Base-by-base conservation (phyloP, 768 basidiomycete genomes). In the Pilatotrama ljubarskyi region DNA sequence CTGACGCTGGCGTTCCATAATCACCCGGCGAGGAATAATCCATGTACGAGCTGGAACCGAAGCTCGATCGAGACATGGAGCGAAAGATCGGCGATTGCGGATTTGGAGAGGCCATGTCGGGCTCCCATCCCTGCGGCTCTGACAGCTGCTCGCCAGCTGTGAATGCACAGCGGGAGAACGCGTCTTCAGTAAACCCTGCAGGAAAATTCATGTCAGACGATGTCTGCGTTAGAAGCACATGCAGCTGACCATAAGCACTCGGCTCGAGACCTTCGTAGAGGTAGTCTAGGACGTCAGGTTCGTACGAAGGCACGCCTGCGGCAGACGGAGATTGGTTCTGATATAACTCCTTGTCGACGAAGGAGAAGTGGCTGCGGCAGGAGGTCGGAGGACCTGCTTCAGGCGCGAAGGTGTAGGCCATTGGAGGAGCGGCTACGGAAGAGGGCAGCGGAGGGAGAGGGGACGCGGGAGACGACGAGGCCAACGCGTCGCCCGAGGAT, bases 31-130 rank as follows among this genome's bases (percentile, higher is more conserved):
- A 42, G 35, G 43, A 62, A 18, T 50, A 35, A 15, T 41, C 41
- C 54, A 42, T 51, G 43, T 40, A 52, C 22, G 51, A 48, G 47
- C 43, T 43, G 36, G 61, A 63, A n/a, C 50, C 47, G 48, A 54
- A 63, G 47, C 61, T 63, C 32, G 61, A 63, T 42, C 61, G 61
- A 49, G 61, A 63, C 56, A 56, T 50, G 55, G 61, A 58, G 36
- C 61, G 61, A 36, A 53, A 54, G 56, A 49, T 50, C 47, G 61
- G 61, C 51, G 61, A 63, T 22, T 47, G 43, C 46, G 46, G 32
- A 17, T 54, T 43, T 32, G 46, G 51, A 22, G 46, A 46, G 20
- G 47, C 10, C 25, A 43, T 40, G 56, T 20, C 51, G 26, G 25
- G 35, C 15, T 26, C 36, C 35, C 25, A 52, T 24, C 41, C 49